Base-by-base conservation (phyloP, 805 yeast species). In the Candida methanosorbosa region DNA sequence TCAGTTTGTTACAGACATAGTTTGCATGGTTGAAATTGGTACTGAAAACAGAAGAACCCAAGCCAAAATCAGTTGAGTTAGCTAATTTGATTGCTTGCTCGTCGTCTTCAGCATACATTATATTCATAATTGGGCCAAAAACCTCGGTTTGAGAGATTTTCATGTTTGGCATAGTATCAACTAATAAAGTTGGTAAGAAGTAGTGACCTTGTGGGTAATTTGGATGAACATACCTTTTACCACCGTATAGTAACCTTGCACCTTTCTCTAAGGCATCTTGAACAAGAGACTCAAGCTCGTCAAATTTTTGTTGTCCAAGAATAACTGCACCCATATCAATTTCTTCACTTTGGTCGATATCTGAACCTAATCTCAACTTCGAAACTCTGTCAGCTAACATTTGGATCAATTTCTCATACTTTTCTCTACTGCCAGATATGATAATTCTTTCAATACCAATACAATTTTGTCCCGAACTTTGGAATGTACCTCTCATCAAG, bases 311-410 rank as follows among this genome's bases (percentile, higher is more conserved):
- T 47, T 78, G 82, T 11, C 59, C 61, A 27, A 87, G 80, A 38
- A 90, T 84, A 73, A 86, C 81, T 7, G 98, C 97, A 31, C 99
- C 99, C 83, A 92, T 78, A 54, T 92, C 98, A 31, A 92, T 80
- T 44, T 80, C 92, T 45, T 83, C 94, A 33, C 78, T 67, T 54
- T 86, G 94, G 55, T 90, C 97, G 32, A 92, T 82, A 50, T 85
- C 92, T 4, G 96, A 83, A 11, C 99, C 98, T 7, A 87, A 51
- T 31, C 96, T 66, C 34, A 92, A 57, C 23, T 62, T 50, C 5
- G 69, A 64, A 16, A 92, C 74, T 38, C 92, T 68, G 22, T 65
- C 57, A 2, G 68, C 45, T 29, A 92, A 63, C 9, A 75, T 70
- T 0, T 61, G 59, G 2, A 80, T 78, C 28, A 92, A 59, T 29